These are phyloP conservation scores for Hypoxylon sp. DNA, from an alignment of 2,329 filamentous ascomycete species.

Conservation along the genomic window DNA sequence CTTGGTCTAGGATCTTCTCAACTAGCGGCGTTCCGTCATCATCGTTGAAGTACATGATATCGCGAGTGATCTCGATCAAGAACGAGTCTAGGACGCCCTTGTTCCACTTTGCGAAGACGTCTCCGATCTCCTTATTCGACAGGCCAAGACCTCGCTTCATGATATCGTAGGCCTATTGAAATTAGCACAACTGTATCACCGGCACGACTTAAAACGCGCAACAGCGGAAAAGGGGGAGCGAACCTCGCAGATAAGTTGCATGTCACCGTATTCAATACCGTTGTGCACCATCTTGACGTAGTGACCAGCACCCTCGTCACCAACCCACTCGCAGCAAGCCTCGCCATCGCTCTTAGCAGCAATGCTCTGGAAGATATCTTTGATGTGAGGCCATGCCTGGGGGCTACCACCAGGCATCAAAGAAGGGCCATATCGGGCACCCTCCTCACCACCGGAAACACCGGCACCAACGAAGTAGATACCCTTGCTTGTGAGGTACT, in stretches of 20 bases:
- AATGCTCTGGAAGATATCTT: conserved; percentile 99
- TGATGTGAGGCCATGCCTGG: conserved; percentile 97
- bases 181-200: conserved; percentile 29
- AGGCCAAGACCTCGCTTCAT: conserved; percentile 98
- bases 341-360: conserved; percentile 97
- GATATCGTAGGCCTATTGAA: conserved; percentile 92
- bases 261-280: conserved; percentile 99
- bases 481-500: conserved; percentile 88
- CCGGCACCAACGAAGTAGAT: conserved; percentile 96
- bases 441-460: conserved; percentile 99
- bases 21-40: conserved; percentile 91
- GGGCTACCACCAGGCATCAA: conserved; percentile 99
- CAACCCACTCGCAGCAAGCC: conserved; percentile 99
- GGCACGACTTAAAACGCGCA: not conserved
- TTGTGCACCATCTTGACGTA: conserved; percentile 99
- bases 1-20: conserved; percentile 99
- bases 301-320: conserved; percentile 99
- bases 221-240: conserved; percentile 49
- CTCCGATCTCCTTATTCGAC: conserved; percentile 93
- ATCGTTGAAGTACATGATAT: conserved; percentile 99
- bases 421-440: conserved; percentile 96
- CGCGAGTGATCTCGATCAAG: conserved; percentile 98
- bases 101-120: conserved; percentile 97
- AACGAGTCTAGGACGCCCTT: conserved; percentile 98
- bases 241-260: conserved; percentile 99